Percentiles rank a stretch among this genome's conserved stretches.
Evolutionary conservation across 140 eudicot species (phyloP).

Genomic region (Oenanthe javanica): DNA sequence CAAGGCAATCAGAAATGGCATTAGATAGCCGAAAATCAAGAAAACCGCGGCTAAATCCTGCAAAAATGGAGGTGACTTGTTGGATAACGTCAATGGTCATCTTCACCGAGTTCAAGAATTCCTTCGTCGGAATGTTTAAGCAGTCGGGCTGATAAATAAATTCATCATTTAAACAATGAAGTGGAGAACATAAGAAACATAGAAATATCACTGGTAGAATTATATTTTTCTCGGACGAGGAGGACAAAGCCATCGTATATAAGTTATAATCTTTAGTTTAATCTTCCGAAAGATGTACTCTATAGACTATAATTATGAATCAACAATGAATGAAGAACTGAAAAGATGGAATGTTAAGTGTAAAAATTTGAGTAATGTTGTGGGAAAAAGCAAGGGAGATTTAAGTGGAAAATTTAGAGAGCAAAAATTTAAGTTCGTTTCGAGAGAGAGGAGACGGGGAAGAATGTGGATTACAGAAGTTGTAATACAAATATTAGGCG

Average conservation of each 20-base stretch:
- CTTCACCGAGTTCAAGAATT: constrained; percentile 40
- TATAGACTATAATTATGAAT: background rate
- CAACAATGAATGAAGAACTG: background rate
- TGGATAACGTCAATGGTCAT: constrained; percentile 48
- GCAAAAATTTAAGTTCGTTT: background rate
- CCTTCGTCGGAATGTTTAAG: constrained; percentile 53
- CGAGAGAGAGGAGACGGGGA: background rate
- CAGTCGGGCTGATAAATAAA: constrained; percentile 22
- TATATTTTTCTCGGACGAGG: background rate
- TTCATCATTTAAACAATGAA: background rate
- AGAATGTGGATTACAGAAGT: background rate
- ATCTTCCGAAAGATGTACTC: background rate
- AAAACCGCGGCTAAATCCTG: constrained; percentile 26
- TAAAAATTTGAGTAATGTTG: background rate
- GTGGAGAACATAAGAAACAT: constrained; percentile 10
- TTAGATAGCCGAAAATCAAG: constrained; percentile 53
- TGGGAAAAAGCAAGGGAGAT: background rate
- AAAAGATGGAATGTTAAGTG: background rate
- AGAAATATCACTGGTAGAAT: background rate
- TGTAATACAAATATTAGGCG: background rate
- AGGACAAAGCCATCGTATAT: background rate
- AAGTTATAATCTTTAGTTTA: background rate
- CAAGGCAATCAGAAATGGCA: constrained; percentile 80
- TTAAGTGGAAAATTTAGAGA: background rate
- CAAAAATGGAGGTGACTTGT: constrained; percentile 47